Percentiles rank a stretch among this genome's conserved stretches.
Evolutionary conservation across 2,329 filamentous ascomycete species (phyloP).

Genomic region (Curvularia sp.): DNA sequence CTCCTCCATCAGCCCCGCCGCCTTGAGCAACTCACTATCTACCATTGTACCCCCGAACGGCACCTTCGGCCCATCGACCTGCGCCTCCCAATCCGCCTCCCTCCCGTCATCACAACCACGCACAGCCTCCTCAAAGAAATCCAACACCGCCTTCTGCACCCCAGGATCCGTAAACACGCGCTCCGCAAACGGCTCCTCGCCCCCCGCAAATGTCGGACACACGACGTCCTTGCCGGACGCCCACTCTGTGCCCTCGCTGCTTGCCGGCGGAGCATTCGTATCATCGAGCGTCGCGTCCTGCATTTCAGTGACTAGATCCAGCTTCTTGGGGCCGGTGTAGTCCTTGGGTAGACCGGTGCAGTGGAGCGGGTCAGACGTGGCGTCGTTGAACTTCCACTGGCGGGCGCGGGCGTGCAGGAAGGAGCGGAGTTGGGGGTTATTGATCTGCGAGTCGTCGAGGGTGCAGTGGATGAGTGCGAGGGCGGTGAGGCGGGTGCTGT

Average conservation of each 20-base stretch:
- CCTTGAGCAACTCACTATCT: conserved; percentile 40
- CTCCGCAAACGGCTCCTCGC: conserved; percentile 66
- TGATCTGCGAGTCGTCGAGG: conserved; percentile 32
- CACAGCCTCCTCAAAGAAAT: conserved; percentile 67
- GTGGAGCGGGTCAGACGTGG: conserved; percentile 23
- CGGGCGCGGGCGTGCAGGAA: conserved; percentile 45
- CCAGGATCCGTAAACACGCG: conserved; percentile 62
- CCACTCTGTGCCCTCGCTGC: conserved; percentile 18
- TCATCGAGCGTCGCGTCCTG: no score
- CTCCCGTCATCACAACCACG: conserved; percentile 31
- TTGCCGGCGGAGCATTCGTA: not conserved
- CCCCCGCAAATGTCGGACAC: conserved; percentile 67
- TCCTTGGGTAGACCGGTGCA: conserved; percentile 35
- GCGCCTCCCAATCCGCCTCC: conserved; percentile 27
- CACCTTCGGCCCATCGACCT: conserved; percentile 31
- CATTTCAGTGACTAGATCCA: no score
- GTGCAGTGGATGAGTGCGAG: conserved; percentile 42
- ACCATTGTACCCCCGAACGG: conserved; percentile 42
- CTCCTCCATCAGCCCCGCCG: conserved; percentile 30
- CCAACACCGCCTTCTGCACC: conserved; percentile 62
- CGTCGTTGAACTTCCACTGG: conserved; percentile 40
- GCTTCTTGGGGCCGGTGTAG: conserved; percentile 11
- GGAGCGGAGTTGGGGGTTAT: conserved; percentile 29
- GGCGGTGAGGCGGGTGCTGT: conserved; percentile 36
- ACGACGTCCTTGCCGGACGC: conserved; percentile 35